phyloP scores from a whole-genome alignment of 1,284 basidiomycete species.

The Ustilago nuda region DNA sequence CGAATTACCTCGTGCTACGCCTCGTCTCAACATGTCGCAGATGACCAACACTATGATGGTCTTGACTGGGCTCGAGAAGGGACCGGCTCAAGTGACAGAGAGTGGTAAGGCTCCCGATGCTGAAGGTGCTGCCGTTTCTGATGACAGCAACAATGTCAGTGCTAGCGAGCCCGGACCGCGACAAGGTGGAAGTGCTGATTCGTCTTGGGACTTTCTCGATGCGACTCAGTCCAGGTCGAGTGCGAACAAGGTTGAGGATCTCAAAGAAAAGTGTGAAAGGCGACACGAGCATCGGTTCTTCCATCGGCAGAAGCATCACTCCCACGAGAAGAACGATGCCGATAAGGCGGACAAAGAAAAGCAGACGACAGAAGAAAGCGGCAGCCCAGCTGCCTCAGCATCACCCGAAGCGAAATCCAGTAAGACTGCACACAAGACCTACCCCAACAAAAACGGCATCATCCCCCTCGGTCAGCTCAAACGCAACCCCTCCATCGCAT shows the following conservation, averaged over 20 bases:
- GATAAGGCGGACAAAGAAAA: not conserved
- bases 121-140: constrained; percentile 1
- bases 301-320: constrained; percentile 23
- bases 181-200: not conserved
- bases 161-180: not conserved
- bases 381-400: not conserved
- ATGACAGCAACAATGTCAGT: constrained; percentile 2
- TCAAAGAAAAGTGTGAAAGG: constrained; percentile 19
- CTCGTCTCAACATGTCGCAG: constrained; percentile 28
- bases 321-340: not conserved
- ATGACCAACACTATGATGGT: constrained; percentile 41
- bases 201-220: constrained; percentile 28
- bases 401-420: not conserved
- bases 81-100: not conserved
- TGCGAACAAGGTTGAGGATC: constrained; percentile 32
- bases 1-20: constrained; percentile 57
- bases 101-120: constrained; percentile 3
- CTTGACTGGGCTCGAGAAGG: constrained; percentile 26
- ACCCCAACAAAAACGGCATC: constrained; percentile 45
- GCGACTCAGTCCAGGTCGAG: constrained; percentile 23
- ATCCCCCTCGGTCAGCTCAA: constrained; percentile 49
- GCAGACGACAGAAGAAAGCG: not conserved
- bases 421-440: constrained; percentile 13
- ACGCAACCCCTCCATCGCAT: constrained; percentile 61
- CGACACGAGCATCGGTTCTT: constrained; percentile 24